Percentiles rank a stretch among this genome's conserved stretches.
Conservation (phyloP, 176 grass and related monocot species). For the Metroxylon sagu region DNA sequence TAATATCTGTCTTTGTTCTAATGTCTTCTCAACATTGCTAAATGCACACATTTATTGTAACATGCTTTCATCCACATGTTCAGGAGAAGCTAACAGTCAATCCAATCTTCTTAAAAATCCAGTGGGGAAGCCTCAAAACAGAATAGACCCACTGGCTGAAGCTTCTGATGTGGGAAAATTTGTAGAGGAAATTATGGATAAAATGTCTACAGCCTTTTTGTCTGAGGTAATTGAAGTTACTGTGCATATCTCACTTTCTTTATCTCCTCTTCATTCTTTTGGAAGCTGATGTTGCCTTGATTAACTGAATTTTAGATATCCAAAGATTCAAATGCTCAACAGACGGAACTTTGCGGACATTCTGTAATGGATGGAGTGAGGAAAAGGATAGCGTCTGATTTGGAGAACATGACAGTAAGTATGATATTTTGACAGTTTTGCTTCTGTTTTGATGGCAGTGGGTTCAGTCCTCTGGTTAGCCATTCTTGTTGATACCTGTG, state of each 20-base stretch:
- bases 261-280: background rate
- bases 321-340: conserved; percentile 52
- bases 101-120: conserved; percentile 37
- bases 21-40: conserved; percentile 11
- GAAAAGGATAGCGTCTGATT: conserved; percentile 34
- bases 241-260: conserved; percentile 14
- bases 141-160: conserved; percentile 28
- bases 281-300: too few species aligned
- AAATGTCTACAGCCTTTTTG: conserved; percentile 43
- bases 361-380: conserved; percentile 34
- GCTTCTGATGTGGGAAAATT: conserved; percentile 45
- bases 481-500: background rate
- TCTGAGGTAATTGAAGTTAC: conserved; percentile 43
- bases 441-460: background rate
- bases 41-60: too few species aligned
- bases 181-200: conserved; percentile 55
- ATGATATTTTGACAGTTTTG: background rate
- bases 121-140: conserved; percentile 27
- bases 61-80: background rate
- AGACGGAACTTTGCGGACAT: conserved; percentile 23
- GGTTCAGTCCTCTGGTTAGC: background rate
- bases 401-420: conserved; percentile 56
- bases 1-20: conserved; percentile 4
- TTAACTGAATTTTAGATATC: conserved; percentile 22
- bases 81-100: conserved; percentile 39